Conservation (phyloP, 1,284 basidiomycete species). For the Dichomitus squalens region DNA sequence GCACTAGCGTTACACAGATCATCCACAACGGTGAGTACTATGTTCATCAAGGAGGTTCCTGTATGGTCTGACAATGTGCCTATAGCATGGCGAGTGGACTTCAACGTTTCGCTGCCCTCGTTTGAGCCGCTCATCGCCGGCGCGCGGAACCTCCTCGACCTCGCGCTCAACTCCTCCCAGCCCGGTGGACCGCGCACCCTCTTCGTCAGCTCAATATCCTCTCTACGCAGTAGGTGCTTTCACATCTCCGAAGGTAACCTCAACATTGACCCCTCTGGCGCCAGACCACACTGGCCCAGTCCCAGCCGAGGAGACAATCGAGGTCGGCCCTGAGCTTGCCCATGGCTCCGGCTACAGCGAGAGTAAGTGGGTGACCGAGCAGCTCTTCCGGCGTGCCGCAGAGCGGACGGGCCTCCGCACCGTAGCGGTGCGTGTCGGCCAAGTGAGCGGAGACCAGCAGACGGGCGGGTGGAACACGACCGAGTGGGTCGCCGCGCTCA, state of each 20-base stretch:
- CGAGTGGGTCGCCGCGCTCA: constrained; percentile 24
- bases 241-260: too few relatives aligned
- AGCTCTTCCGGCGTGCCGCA: constrained; percentile 12
- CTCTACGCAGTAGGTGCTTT: constrained; percentile 15
- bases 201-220: constrained; percentile 32
- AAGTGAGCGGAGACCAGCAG: constrained; percentile 20
- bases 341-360: constrained; percentile 22
- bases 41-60: background rate
- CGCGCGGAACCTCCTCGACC: constrained; percentile 42
- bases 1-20: constrained; percentile 26
- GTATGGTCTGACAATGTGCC: background rate
- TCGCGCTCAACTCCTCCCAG: constrained; percentile 36
- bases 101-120: constrained; percentile 38
- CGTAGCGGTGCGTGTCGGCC: constrained; percentile 22
- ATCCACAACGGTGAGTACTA: constrained; percentile 37
- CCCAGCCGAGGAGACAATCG: constrained; percentile 9
- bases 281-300: constrained; percentile 9
- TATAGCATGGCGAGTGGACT: constrained; percentile 47
- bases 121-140: constrained; percentile 41
- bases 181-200: constrained; percentile 24
- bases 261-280: background rate
- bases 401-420: constrained; percentile 13
- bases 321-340: constrained; percentile 11
- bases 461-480: constrained; percentile 23
- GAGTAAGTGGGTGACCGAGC: constrained; percentile 27